A percentile compares a stretch with the other conserved stretches of the same genome.
These are phyloP conservation scores for Yamadazyma songkhlaensis DNA, from an alignment of 1,139 yeast genomes.

Conservation along the genomic window DNA sequence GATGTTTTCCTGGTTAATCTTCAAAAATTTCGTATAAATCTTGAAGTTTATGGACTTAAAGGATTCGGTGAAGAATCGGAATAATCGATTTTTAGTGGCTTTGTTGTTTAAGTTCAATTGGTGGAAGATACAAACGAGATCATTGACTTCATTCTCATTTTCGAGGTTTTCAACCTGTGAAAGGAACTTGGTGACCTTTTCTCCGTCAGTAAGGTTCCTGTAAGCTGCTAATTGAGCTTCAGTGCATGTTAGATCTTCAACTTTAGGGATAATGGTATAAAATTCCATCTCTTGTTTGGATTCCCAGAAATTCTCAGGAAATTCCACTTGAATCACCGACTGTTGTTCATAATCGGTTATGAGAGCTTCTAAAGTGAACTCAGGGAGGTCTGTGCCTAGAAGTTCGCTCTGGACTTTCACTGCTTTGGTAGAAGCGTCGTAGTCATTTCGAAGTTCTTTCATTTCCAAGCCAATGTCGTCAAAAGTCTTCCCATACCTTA, in stretches of 20 bases:
- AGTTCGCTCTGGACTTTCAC: constrained; percentile 16
- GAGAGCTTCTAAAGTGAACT: too few species aligned
- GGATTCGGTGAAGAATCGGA: constrained; percentile 53
- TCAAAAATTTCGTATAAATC: constrained; percentile 66
- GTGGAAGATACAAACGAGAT: constrained; percentile 57
- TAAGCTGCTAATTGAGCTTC: not conserved
- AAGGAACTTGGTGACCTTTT: constrained; percentile 43
- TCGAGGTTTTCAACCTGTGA: constrained; percentile 41
- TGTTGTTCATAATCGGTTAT: too few species aligned
- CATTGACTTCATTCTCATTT: constrained; percentile 53
- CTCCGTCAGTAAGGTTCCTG: constrained; percentile 31
- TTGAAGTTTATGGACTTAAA: constrained; percentile 43
- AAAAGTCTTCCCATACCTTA: constrained; percentile 62
- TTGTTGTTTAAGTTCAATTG: constrained; percentile 56
- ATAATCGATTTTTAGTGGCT: constrained; percentile 65
- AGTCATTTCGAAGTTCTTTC: constrained; percentile 33
- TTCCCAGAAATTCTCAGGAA: constrained; percentile 46
- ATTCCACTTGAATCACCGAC: too few species aligned
- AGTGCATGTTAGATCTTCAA: constrained; percentile 23
- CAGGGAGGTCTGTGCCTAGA: too few species aligned
- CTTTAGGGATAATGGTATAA: constrained; percentile 42
- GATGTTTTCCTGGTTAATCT: constrained; percentile 50
- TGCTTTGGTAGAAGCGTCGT: constrained; percentile 35
- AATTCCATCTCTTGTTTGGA: constrained; percentile 61
- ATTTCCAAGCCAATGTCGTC: constrained; percentile 50